Evolutionary conservation across 225 moss, liverwort and hornwort genomes (phyloP), one percentile per base, ranked within the genome.

Genomic region (Takakia lepidozioides): DNA sequence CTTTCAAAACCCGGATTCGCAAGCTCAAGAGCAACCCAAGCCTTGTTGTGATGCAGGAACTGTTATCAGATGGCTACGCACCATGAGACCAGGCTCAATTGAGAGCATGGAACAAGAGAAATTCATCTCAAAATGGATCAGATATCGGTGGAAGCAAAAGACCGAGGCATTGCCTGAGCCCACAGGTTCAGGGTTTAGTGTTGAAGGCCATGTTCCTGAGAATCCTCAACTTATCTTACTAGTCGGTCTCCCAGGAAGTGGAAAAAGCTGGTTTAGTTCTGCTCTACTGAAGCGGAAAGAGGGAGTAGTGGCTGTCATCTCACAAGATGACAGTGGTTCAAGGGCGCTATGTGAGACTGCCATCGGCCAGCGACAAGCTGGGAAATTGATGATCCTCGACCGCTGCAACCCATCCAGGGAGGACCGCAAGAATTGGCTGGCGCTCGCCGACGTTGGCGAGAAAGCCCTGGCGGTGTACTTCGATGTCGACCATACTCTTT

Each of bases 301-400:
- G 27, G 43, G 14, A 2, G 52, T 34, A 18, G 74, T 69, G 44
- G 69, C 63, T 14, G 58, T 84, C 19, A 71, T 77, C 2, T 84
- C 80, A 21, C 87, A 87, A 41, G 84, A 87, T 40, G 81, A 78
- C n/a, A 67, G 60, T 41, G 81, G 87, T 27, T 84, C 87, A 1
- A 19, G 78, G 59, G 28, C 29, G 2, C 15, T 54, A 13, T 84
- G 84, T 28, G 74, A 59, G 36, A 64, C 9, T 5, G 62, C 70
- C 1, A 54, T 87, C 51, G 38, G 43, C 27, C 57, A 74, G 29
- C 51, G 72, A 26, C 74, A 69, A 30, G 56, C 61, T 16, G 54
- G 50, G 2, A 81, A 38, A 29, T 41, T 48, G 52, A 60, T 75
- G 4, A 15, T 84, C 22, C 64, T 87, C 2, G 87, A 87, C 57